A percentile compares a stretch with the other conserved stretches of the same genome.
These are phyloP conservation scores for Candida gorgasii DNA, from an alignment of 805 yeast genomes.

Conservation along the genomic window DNA sequence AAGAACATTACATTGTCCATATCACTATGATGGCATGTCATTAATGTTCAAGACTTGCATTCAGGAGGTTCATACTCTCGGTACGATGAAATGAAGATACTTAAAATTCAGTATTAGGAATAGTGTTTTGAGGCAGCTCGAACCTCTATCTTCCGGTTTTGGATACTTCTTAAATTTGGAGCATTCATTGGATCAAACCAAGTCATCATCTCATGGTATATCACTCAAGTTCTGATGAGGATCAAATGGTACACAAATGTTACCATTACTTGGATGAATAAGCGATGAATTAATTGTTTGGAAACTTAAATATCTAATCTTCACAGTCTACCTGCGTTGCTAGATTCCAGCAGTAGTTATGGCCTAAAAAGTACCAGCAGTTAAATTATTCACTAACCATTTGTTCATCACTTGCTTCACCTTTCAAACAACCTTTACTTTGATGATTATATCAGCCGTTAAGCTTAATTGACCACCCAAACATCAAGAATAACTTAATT, in stretches of 20 bases:
- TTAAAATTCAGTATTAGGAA: slow-evolving; percentile 67
- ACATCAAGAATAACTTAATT: too few species aligned
- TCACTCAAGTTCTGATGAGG: slow-evolving; percentile 40
- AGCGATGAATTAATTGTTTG: slow-evolving; percentile 81
- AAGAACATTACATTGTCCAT: slow-evolving; percentile 77
- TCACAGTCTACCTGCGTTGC: too few species aligned
- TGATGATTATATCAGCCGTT: too few species aligned
- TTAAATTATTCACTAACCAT: too few species aligned
- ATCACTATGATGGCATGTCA: slow-evolving; percentile 93
- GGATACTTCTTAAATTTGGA: slow-evolving; percentile 69
- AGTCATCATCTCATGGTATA: slow-evolving; percentile 35
- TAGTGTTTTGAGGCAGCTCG: slow-evolving; percentile 74
- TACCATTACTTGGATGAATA: slow-evolving; percentile 96
- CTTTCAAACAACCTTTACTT: too few species aligned
- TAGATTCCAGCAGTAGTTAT: too few species aligned
- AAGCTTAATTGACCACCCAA: too few species aligned
- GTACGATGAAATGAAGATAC: slow-evolving; percentile 79
- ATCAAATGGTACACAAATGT: slow-evolving; percentile 88
- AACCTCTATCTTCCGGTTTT: slow-evolving; percentile 36
- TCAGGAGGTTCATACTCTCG: slow-evolving; percentile 85
- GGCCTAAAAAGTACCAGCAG: too few species aligned
- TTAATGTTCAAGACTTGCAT: slow-evolving; percentile 92
- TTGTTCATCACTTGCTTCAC: too few species aligned
- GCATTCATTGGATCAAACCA: slow-evolving; percentile 77
- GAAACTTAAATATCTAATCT: slow-evolving; percentile 93